These are phyloP conservation scores for Triticum urartu DNA, from an alignment of 176 grass and related monocot species.

Conservation along the genomic window DNA sequence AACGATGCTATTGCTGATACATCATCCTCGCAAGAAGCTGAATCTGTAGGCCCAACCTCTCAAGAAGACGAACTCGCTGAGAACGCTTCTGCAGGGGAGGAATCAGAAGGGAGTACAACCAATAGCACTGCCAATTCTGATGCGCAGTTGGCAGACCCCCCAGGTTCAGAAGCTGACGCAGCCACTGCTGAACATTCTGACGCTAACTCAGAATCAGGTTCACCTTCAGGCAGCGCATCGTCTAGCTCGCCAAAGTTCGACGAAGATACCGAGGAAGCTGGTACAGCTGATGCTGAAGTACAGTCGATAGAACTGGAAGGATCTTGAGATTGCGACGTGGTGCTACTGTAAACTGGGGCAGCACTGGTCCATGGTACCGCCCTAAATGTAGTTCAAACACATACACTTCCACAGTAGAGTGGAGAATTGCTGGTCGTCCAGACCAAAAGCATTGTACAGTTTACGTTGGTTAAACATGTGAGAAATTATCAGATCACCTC, in stretches of 20 bases:
- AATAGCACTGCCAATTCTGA: background rate
- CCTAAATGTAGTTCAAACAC: constrained; percentile 19
- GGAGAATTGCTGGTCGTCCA: constrained; percentile 1
- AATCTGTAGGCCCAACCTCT: background rate
- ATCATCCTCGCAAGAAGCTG: background rate
- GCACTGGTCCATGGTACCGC: constrained; percentile 5
- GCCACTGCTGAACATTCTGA: constrained; percentile 32
- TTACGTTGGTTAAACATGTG: constrained; percentile 15
- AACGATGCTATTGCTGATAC: background rate
- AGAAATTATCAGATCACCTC: background rate
- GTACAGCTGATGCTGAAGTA: background rate
- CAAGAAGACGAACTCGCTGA: background rate
- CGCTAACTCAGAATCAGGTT: constrained; percentile 42
- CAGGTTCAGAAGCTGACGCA: constrained; percentile 24
- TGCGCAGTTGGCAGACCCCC: background rate
- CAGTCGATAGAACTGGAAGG: constrained; percentile 22
- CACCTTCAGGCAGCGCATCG: constrained; percentile 33
- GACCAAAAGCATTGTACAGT: constrained; percentile 35
- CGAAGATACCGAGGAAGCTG: constrained; percentile 22
- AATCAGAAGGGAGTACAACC: background rate
- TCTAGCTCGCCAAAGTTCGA: constrained; percentile 44
- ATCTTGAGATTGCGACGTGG: background rate
- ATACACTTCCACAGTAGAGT: constrained; percentile 8
- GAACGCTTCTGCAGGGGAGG: background rate
- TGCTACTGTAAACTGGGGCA: constrained; percentile 19